Conservation (phyloP, 169 alveolate species). For the Eimeria falciformis region DNA sequence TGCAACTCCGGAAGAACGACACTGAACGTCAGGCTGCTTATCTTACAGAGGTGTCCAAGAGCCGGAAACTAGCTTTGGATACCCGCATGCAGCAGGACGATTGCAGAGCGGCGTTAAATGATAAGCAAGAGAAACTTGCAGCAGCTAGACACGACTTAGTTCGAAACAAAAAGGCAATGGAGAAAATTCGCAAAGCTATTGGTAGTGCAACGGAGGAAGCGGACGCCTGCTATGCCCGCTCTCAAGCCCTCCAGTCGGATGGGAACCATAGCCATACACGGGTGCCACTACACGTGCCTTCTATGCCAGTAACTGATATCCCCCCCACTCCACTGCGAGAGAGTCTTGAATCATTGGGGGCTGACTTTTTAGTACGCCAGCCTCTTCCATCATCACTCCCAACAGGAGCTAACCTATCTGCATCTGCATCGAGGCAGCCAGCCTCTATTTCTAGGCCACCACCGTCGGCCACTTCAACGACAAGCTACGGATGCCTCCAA, state of each 20-base stretch:
- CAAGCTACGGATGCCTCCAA: neutral
- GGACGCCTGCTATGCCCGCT: constrained; percentile 53
- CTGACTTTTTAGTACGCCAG: constrained; percentile 3
- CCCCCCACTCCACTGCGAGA: constrained; percentile 49
- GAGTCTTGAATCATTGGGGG: constrained; percentile 61
- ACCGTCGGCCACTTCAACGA: neutral
- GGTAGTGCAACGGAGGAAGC: constrained; percentile 31
- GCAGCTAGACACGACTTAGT: constrained; percentile 64
- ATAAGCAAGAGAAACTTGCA: constrained; percentile 71
- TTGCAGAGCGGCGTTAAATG: constrained; percentile 71
- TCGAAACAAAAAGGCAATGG: constrained; percentile 53
- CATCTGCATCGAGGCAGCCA: neutral
- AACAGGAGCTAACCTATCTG: neutral
- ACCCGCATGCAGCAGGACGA: constrained; percentile 68
- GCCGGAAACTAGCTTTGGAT: constrained; percentile 73
- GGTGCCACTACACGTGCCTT: neutral
- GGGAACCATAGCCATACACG: constrained; percentile 3
- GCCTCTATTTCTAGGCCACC: neutral
- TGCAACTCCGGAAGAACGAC: constrained; percentile 71
- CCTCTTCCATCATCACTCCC: constrained; percentile 1
- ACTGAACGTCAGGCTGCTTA: constrained; percentile 72
- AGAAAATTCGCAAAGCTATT: constrained; percentile 65
- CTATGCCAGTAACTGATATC: neutral
- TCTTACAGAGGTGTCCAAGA: constrained; percentile 68
- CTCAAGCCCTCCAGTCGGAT: constrained; percentile 45